Evolutionary conservation across 495 filamentous ascomycete genomes (phyloP).

Genomic region (Pyrenula massariospora): DNA sequence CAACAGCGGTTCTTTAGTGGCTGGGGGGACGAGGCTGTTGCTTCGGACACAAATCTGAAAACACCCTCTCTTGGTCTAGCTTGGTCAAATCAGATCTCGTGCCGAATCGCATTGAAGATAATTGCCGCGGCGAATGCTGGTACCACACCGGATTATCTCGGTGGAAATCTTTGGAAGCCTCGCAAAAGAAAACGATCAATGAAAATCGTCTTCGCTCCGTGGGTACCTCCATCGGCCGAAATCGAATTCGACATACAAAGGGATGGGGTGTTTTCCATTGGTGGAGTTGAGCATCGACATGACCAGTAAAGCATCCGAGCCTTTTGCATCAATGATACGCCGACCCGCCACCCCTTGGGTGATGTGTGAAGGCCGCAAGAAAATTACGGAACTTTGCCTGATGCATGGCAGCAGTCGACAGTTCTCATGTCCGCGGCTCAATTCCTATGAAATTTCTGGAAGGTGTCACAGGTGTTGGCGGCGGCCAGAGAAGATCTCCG

Average conservation of each 20-base stretch:
- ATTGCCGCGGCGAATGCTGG: constrained; percentile 23
- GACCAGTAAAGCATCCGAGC: too few relatives aligned
- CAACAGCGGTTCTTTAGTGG: constrained; percentile 92
- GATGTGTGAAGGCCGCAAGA: too few relatives aligned
- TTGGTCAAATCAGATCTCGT: constrained; percentile 81
- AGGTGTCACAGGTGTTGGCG: too few relatives aligned
- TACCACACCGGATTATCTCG: neutral
- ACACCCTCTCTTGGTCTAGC: constrained; percentile 78
- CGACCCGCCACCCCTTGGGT: too few relatives aligned
- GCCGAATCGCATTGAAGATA: constrained; percentile 69
- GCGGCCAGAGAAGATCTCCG: too few relatives aligned
- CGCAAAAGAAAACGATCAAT: constrained; percentile 39
- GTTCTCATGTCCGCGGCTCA: too few relatives aligned
- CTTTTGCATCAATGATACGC: too few relatives aligned
- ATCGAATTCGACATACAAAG: constrained; percentile 40
- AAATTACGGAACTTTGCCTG: too few relatives aligned
- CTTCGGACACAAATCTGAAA: constrained; percentile 41
- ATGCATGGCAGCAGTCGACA: too few relatives aligned
- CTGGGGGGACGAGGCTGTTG: constrained; percentile 57
- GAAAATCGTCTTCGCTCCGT: constrained; percentile 71
- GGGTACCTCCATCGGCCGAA: constrained; percentile 33
- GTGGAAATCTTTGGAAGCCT: neutral
- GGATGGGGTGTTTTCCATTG: constrained; percentile 21
- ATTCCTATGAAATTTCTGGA: too few relatives aligned
- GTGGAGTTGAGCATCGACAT: neutral